Evolutionary conservation across 345 rosid genomes (phyloP).

Genomic region (Citrus inodora): DNA sequence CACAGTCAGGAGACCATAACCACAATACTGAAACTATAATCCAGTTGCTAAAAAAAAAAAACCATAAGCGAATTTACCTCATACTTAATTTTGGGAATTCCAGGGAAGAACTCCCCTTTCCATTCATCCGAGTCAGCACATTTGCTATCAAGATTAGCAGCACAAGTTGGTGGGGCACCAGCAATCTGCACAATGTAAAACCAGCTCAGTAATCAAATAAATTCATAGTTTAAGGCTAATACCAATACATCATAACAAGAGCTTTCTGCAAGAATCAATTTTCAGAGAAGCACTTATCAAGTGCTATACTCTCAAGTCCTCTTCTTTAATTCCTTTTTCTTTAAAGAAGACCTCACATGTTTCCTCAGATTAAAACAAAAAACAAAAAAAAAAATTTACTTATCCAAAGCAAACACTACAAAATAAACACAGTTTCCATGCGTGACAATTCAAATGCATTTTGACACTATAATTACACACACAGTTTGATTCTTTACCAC

Average conservation of each 20-base stretch:
- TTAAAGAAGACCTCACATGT: background rate
- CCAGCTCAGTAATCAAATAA: background rate
- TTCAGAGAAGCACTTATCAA: background rate
- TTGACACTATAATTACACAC: background rate
- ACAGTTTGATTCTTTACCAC: conserved; percentile 35
- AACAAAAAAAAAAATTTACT: no score
- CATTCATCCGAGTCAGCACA: conserved; percentile 68
- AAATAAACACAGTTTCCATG: background rate
- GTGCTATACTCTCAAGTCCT: background rate
- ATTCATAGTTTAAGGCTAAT: background rate
- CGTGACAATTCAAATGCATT: background rate
- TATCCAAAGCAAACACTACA: background rate
- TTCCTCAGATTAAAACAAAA: background rate
- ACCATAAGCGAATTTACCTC: conserved; percentile 48
- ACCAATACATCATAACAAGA: background rate
- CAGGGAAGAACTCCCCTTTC: conserved; percentile 93
- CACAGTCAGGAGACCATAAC: background rate
- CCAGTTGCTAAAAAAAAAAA: background rate
- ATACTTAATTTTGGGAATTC: conserved; percentile 64
- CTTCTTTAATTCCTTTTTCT: background rate
- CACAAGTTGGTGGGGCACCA: conserved; percentile 56
- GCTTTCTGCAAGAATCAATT: background rate
- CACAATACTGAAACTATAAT: background rate
- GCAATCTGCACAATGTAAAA: conserved; percentile 47
- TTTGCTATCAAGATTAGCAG: conserved; percentile 56